A percentile compares a stretch with the other conserved stretches of the same genome.
These are phyloP conservation scores for Cystoderma amianthinum DNA, from an alignment of 768 basidiomycete genomes.

Conservation along the genomic window DNA sequence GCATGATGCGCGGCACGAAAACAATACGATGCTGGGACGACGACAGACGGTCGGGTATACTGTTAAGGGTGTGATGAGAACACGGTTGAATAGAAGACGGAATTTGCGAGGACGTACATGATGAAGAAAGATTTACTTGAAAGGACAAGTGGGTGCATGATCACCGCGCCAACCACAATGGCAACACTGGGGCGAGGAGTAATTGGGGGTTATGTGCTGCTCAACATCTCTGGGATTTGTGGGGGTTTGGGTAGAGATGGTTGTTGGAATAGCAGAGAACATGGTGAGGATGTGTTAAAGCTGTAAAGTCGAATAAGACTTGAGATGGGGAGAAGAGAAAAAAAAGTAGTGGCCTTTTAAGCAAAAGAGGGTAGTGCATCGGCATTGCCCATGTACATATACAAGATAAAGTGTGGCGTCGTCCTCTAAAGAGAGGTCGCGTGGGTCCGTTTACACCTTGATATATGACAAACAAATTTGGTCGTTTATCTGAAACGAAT, in stretches of 20 bases:
- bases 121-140: conserved; percentile 32
- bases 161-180: conserved; percentile 68
- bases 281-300: background rate
- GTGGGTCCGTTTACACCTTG: too few species aligned
- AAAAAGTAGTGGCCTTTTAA: too few species aligned
- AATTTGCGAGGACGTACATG: conserved; percentile 6
- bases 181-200: conserved; percentile 70
- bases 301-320: background rate
- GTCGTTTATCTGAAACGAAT: too few species aligned
- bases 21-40: conserved; percentile 3
- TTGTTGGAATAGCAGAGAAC: conserved; percentile 5
- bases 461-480: too few species aligned
- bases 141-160: conserved; percentile 56
- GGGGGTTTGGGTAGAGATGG: conserved; percentile 8
- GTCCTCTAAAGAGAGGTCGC: too few species aligned
- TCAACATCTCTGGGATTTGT: conserved; percentile 4
- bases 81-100: background rate
- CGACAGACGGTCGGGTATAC: background rate
- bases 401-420: too few species aligned
- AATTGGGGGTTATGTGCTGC: conserved; percentile 22
- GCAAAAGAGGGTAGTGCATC: too few species aligned
- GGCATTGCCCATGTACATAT: too few species aligned
- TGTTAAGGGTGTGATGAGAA: background rate
- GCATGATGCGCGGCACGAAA: conserved; percentile 4
- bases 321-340: too few species aligned